Conservation (phyloP, 495 filamentous ascomycete genomes). For the Penicillium flavigenum region DNA sequence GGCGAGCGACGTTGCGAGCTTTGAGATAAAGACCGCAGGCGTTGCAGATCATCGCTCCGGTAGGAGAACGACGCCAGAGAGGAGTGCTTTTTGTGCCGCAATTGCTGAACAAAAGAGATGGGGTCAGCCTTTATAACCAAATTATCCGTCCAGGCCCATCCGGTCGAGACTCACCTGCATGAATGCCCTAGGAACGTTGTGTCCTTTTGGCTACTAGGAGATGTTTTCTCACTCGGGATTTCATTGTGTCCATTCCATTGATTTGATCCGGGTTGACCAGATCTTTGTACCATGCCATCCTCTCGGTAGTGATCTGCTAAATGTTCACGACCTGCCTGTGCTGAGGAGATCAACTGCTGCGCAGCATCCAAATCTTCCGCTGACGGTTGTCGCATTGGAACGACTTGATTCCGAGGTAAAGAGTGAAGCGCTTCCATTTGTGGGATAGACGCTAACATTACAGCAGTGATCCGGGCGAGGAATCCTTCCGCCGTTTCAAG, state of each 20-base stretch:
- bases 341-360: constrained; percentile 48
- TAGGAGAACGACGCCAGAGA: constrained; percentile 90
- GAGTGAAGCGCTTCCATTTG: constrained; percentile 47
- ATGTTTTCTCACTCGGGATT: constrained; percentile 29
- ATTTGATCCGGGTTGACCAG: constrained; percentile 11
- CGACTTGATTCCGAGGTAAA: constrained; percentile 33
- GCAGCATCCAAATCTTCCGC: constrained; percentile 49
- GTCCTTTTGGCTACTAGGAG: constrained; percentile 40
- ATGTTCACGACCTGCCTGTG: constrained; percentile 45
- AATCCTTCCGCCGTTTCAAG: constrained; percentile 4
- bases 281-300: constrained; percentile 17
- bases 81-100: constrained; percentile 92
- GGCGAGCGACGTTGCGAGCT: constrained; percentile 83
- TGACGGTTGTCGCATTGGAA: constrained; percentile 42
- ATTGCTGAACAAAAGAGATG: constrained; percentile 60
- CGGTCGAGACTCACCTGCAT: constrained; percentile 48
- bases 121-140: constrained; percentile 20
- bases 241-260: constrained; percentile 14
- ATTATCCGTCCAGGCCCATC: not conserved
- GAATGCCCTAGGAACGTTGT: constrained; percentile 50
- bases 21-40: constrained; percentile 95
- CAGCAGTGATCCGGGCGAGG: constrained; percentile 17
- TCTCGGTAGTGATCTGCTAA: constrained; percentile 32
- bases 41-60: constrained; percentile 94
- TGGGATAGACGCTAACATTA: constrained; percentile 43